Conservation (phyloP, 805 yeast genomes). For the Candida chilensis region DNA sequence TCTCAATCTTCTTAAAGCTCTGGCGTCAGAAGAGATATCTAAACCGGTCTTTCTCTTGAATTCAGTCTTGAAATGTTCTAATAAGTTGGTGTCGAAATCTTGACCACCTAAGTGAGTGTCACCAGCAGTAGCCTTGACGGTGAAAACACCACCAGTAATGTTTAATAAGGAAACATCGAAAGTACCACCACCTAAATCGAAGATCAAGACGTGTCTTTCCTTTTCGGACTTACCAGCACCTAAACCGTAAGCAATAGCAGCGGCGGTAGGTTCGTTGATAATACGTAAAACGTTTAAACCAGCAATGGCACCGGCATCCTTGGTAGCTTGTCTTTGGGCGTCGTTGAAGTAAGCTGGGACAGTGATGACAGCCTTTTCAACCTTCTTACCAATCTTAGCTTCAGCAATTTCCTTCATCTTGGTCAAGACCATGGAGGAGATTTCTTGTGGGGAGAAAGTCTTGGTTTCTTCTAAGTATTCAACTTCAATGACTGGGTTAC, state of each 20-base stretch:
- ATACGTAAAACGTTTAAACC: conserved; percentile 84
- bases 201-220: conserved; percentile 37
- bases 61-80: conserved; percentile 28
- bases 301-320: conserved; percentile 89
- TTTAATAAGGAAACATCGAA: conserved; percentile 39
- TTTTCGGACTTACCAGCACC: conserved; percentile 57
- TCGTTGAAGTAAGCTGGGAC: conserved; percentile 93
- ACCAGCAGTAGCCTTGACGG: conserved; percentile 39
- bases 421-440: conserved; percentile 69
- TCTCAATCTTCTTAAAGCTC: conserved; percentile 36
- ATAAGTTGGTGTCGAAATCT: conserved; percentile 36
- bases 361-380: conserved; percentile 84
- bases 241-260: conserved; percentile 98
- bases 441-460: conserved; percentile 67
- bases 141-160: conserved; percentile 38
- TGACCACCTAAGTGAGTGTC: conserved; percentile 45
- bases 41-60: conserved; percentile 36
- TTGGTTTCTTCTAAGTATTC: conserved; percentile 62
- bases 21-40: conserved; percentile 28
- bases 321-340: conserved; percentile 91
- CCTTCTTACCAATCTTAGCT: conserved; percentile 63
- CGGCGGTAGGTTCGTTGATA: conserved; percentile 94
- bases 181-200: conserved; percentile 43
- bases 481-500: conserved; percentile 63
- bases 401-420: conserved; percentile 81